A percentile compares a stretch with the other conserved stretches of the same genome.
Conservation (phyloP, 1,139 yeast species). For the Scheffersomyces parashehatae region DNA sequence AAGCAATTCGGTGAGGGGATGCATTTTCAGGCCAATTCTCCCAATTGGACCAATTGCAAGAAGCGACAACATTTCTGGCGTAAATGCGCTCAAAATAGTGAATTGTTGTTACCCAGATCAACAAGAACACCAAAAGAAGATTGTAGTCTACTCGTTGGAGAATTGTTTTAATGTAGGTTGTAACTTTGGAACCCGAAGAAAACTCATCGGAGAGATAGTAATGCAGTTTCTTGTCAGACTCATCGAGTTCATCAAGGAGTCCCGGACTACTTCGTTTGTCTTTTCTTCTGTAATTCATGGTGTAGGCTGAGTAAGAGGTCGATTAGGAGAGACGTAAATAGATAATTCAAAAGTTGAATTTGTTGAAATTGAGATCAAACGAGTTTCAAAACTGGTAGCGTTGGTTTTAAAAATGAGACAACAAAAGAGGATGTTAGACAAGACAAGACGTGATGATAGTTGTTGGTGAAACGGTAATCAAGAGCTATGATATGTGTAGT, state of each 20-base stretch:
- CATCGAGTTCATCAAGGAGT: not conserved
- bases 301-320: not conserved
- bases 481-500: too few relatives aligned
- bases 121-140: not conserved
- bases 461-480: too few relatives aligned
- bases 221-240: too few relatives aligned
- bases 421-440: too few relatives aligned
- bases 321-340: not conserved
- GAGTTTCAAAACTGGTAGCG: too few relatives aligned
- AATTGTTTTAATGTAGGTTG: not conserved
- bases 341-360: too few relatives aligned
- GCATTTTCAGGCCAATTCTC: conserved; percentile 48
- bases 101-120: conserved; percentile 38
- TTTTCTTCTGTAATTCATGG: conserved; percentile 17
- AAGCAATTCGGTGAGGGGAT: conserved; percentile 60
- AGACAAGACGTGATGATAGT: too few relatives aligned
- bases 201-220: too few relatives aligned
- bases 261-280: conserved; percentile 5
- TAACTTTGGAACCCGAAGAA: too few relatives aligned
- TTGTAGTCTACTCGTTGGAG: not conserved
- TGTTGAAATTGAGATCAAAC: too few relatives aligned
- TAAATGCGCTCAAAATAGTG: conserved; percentile 63
- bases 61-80: conserved; percentile 47
- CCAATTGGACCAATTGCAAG: conserved; percentile 69
- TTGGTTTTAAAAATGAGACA: too few relatives aligned